Evolutionary conservation across 2,329 filamentous ascomycete species (phyloP).

Genomic region (Cladophialophora carrionii): DNA sequence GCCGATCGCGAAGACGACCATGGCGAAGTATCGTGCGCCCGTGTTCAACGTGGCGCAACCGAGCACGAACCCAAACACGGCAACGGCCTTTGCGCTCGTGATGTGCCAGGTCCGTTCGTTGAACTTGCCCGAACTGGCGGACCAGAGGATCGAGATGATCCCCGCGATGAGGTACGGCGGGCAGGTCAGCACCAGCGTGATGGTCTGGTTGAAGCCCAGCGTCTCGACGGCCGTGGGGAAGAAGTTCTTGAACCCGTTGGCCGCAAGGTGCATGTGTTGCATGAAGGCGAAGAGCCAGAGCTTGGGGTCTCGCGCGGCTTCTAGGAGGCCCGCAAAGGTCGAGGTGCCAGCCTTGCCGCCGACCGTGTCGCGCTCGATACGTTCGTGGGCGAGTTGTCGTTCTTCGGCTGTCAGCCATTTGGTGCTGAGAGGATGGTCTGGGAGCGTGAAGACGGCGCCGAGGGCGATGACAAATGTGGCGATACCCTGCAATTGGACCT

Average conservation of each 20-base stretch:
- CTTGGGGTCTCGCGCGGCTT: conserved; percentile 40
- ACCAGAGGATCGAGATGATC: conserved; percentile 20
- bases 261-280: conserved; percentile 52
- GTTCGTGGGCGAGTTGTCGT: conserved; percentile 51
- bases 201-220: conserved; percentile 53
- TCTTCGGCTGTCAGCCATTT: conserved; percentile 37
- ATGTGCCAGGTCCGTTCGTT: conserved; percentile 71
- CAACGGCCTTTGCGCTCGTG: conserved; percentile 62
- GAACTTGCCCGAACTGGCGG: conserved; percentile 40
- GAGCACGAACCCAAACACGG: conserved; percentile 49
- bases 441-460: conserved; percentile 48
- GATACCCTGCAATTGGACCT: conserved; percentile 43
- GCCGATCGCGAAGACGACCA: conserved; percentile 42
- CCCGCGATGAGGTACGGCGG: conserved; percentile 43
- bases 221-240: conserved; percentile 53
- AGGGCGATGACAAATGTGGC: conserved; percentile 51
- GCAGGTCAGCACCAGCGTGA: conserved; percentile 56
- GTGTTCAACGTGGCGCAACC: conserved; percentile 52
- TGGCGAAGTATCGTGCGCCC: conserved; percentile 41
- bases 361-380: conserved; percentile 35
- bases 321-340: conserved; percentile 15
- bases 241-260: conserved; percentile 51
- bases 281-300: conserved; percentile 52
- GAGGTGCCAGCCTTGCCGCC: conserved; percentile 1
- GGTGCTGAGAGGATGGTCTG: conserved; percentile 48